These are phyloP conservation scores for Fusarium duplospermum DNA, from an alignment of 2,329 filamentous ascomycete species.

Conservation along the genomic window DNA sequence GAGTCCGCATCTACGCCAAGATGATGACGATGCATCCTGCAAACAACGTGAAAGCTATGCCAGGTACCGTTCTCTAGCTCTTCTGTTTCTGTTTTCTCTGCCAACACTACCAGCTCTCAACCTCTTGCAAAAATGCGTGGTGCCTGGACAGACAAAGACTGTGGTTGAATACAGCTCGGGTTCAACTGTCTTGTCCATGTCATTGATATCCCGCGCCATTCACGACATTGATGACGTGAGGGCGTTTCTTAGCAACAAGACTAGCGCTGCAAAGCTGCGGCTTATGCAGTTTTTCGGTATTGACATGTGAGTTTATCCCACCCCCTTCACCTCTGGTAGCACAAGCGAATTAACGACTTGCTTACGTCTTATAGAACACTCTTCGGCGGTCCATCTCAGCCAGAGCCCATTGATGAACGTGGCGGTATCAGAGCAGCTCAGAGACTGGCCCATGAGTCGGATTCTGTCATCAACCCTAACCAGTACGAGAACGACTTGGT, in stretches of 20 bases:
- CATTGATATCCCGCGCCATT: slow-evolving; percentile 63
- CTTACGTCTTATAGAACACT: slow-evolving; percentile 53
- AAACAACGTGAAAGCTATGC: slow-evolving; percentile 74
- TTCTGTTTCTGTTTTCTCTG: neutral
- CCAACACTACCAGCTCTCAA: slow-evolving; percentile 56
- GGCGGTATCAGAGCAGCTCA: slow-evolving; percentile 64
- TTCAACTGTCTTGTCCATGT: slow-evolving; percentile 71
- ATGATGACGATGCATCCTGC: slow-evolving; percentile 74
- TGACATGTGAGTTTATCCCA: slow-evolving; percentile 53
- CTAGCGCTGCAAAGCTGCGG: slow-evolving; percentile 62
- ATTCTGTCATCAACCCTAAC: slow-evolving; percentile 62
- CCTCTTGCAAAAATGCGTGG: slow-evolving; percentile 51
- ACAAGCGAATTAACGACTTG: no score
- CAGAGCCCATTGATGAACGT: slow-evolving; percentile 63
- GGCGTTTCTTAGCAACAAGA: slow-evolving; percentile 71
- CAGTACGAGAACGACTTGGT: slow-evolving; percentile 66
- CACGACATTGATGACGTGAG: slow-evolving; percentile 63
- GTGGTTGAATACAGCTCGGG: slow-evolving; percentile 72
- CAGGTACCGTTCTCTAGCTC: slow-evolving; percentile 51
- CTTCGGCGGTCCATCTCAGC: slow-evolving; percentile 69
- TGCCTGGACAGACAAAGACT: slow-evolving; percentile 56
- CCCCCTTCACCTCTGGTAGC: no score
- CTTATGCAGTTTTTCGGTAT: slow-evolving; percentile 71
- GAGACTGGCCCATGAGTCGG: slow-evolving; percentile 54
- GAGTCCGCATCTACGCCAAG: slow-evolving; percentile 73